Conservation (phyloP, 306 rosid genomes). For the Hippophae tibetana region DNA sequence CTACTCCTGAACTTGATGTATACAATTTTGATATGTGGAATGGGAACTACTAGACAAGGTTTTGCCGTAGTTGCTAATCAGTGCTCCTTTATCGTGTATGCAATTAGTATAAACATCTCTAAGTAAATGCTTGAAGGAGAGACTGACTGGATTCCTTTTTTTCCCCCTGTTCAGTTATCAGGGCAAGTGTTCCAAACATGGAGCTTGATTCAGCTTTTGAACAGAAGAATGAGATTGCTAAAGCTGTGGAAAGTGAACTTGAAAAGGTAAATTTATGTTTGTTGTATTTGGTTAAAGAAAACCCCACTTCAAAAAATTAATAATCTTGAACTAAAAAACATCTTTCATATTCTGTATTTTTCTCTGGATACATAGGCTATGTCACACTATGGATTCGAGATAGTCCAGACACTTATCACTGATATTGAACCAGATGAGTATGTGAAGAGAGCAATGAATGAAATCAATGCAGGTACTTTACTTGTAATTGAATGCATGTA, state of each 20-base stretch:
- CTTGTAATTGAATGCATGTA: background rate
- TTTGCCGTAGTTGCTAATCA: no score
- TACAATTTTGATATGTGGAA: no score
- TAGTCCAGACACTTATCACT: constrained; percentile 43
- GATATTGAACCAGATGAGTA: constrained; percentile 50
- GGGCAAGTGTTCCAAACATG: constrained; percentile 53
- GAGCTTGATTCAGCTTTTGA: constrained; percentile 45
- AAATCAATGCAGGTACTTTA: constrained; percentile 42
- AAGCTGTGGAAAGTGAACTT: constrained; percentile 45
- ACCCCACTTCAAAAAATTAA: background rate
- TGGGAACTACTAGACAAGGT: no score
- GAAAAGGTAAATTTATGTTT: constrained; percentile 27
- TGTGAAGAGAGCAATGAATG: constrained; percentile 48
- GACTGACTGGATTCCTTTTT: background rate
- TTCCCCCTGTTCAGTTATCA: constrained; percentile 27
- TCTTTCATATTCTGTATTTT: background rate
- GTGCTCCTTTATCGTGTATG: no score
- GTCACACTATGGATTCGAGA: constrained; percentile 46
- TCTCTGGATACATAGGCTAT: constrained; percentile 32
- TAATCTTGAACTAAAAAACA: background rate
- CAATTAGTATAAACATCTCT: no score
- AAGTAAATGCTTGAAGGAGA: background rate
- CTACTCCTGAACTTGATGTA: no score
- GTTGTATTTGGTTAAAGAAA: background rate
- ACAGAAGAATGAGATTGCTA: constrained; percentile 52